Evolutionary conservation across 2,329 filamentous ascomycete genomes (phyloP), one percentile per base, ranked within the genome.

Genomic region (Cadophora sp.): DNA sequence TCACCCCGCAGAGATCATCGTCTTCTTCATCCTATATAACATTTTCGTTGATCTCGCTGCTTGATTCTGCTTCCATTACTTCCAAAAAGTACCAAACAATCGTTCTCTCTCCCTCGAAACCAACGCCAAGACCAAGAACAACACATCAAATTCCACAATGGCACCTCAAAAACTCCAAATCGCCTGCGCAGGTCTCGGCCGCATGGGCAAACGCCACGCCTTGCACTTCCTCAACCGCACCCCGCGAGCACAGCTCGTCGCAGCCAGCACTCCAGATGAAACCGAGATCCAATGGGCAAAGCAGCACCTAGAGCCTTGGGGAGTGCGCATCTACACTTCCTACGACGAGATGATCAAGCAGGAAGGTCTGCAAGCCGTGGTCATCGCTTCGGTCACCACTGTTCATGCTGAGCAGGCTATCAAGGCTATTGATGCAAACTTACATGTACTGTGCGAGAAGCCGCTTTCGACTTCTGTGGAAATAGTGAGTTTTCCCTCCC

Each of bases 391-490:
- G 65, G 71, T 81, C 0, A 85, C 84, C 14, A 84, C 84, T 0
- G 85, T 83, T 14, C 87, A 89, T 70, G 85, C 85, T 0, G 80
- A 85, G 69, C 83, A 89, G 70, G 81, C 85, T 1, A 84, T 87
- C 72, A 81, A 83, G 70, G 85, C 85, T 13, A 87, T 89, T 61
- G 75, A 84, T 60, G 80, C 79, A 9, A 80, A 83, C 51, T 81
- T 84, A 71, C 86, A 89, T 71, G 85, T 88, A 0, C 76, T 88
- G 18, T 87, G 85, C 71, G 86, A 89, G 79, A 88, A 88, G 79
- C 86, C 86, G 1, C 74, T 87, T 39, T 84, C 82, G 51, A 90
- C 87, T 0, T 85, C 81, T 65, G 80, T 88, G 18, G 85, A 88
- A 70, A 80, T 88, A 60, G 87, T 89, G 78, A 6, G 50, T 63